phyloP scores from a whole-genome alignment of 306 rosid genomes.

The Carpinus fangiana region DNA sequence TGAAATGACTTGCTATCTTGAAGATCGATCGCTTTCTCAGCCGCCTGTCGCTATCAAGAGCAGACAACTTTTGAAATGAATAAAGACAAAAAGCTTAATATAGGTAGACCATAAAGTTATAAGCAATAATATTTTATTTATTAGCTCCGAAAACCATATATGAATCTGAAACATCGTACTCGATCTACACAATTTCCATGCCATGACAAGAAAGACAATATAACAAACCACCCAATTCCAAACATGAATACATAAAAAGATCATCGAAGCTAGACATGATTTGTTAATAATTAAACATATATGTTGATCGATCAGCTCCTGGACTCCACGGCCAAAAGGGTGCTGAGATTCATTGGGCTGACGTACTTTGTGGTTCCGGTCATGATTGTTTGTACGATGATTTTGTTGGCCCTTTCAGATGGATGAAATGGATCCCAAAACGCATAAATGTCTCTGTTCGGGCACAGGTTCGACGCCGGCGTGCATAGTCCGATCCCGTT shows the following conservation, averaged over 20 bases:
- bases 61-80: too few relatives aligned
- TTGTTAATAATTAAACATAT: background rate
- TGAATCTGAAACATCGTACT: too few relatives aligned
- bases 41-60: too few relatives aligned
- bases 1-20: too few relatives aligned
- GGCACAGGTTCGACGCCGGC: slow-evolving; percentile 42
- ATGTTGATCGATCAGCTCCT: slow-evolving; percentile 21
- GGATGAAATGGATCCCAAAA: slow-evolving; percentile 64
- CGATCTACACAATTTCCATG: too few relatives aligned
- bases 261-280: background rate
- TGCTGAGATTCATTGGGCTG: slow-evolving; percentile 57
- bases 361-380: slow-evolving; percentile 41
- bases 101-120: too few relatives aligned
- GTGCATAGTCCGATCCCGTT: slow-evolving; percentile 57
- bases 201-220: too few relatives aligned
- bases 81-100: too few relatives aligned
- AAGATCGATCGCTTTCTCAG: too few relatives aligned
- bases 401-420: slow-evolving; percentile 43
- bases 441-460: slow-evolving; percentile 41
- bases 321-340: slow-evolving; percentile 45
- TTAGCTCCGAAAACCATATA: too few relatives aligned
- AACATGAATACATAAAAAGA: background rate
- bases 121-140: too few relatives aligned
- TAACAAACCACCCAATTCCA: too few relatives aligned
- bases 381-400: slow-evolving; percentile 47